Evolutionary conservation across 2,329 filamentous ascomycete genomes (phyloP).

Genomic region (Allantophomopsis cytisporea): DNA sequence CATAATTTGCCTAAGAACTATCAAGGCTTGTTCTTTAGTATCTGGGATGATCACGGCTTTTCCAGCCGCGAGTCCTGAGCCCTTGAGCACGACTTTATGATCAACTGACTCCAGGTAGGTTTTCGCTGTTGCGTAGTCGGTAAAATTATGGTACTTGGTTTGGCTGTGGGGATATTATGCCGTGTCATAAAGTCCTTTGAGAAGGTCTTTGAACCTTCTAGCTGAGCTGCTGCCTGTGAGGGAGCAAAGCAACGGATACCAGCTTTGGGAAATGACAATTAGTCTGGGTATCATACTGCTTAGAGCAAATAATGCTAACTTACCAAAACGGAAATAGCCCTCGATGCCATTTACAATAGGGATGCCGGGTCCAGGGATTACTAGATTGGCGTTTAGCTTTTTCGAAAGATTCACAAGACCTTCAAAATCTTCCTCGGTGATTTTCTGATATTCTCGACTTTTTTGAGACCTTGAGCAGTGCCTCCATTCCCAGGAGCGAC

Average conservation of each 20-base stretch:
- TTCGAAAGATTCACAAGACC: conserved; percentile 64
- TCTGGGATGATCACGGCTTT: conserved; percentile 71
- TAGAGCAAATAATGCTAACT: too few species aligned
- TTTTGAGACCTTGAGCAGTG: conserved; percentile 58
- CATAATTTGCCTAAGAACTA: conserved; percentile 83
- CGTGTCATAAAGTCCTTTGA: conserved; percentile 97
- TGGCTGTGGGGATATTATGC: conserved; percentile 79
- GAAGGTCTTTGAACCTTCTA: conserved; percentile 96
- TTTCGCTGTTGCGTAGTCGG: conserved; percentile 56
- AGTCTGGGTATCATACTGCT: too few species aligned
- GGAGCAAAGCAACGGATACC: conserved; percentile 68
- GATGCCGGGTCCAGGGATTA: conserved; percentile 83
- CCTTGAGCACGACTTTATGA: conserved; percentile 84
- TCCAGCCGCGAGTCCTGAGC: conserved; percentile 78
- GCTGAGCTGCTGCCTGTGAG: conserved; percentile 65
- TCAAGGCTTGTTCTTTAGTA: conserved; percentile 67
- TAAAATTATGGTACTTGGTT: conserved; percentile 86
- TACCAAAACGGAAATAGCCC: conserved; percentile 51
- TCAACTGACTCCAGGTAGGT: conserved; percentile 59
- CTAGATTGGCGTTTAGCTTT: conserved; percentile 61
- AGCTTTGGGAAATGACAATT: conserved; percentile 21
- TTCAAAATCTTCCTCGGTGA: conserved; percentile 66
- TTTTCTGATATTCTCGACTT: conserved; percentile 50
- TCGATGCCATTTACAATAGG: conserved; percentile 85
- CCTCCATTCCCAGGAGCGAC: conserved; percentile 76